Evolutionary conservation across 768 basidiomycete genomes (phyloP), one percentile per base, ranked within the genome.

Genomic region (Cystofilobasidium bisporidii): DNA sequence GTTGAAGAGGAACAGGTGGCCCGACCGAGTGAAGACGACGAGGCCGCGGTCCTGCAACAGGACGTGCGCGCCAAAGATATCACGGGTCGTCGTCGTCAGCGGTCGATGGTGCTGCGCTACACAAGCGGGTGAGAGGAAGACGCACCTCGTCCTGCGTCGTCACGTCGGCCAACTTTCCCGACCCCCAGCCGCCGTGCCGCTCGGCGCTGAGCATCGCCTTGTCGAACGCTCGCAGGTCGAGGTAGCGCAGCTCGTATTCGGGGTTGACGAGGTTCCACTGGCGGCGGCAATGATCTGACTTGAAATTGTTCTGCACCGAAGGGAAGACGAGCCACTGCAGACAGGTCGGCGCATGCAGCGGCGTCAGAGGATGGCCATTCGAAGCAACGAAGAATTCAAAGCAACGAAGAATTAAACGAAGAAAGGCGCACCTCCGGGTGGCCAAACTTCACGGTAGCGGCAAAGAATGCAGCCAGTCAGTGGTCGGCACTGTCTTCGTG

Each of bases 261-360:
- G 53, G 57, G 22, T 71, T 68, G 33, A 47, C 45, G 15, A 71
- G 63, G 45, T 63, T 36, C 71, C 71, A 71, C 41, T 71, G 69
- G 8, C 71, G 68, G 45, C 64, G 61, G 15, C 64, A 64, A 62
- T 71, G 68, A 40, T 63, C 48, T 9, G 64, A 59, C 26, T 67
- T 33, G 55, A 69, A 71, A 38, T 43, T 30, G 50, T 71, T 71
- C 20, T 57, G 64, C 15, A 63, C 55, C 26, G 61, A 67, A 0
- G 71, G 71, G 26, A 71, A 64, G 60, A 64, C 69, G 61, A 71
- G 69, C 71, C 71, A 71, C 68, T 71, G 26, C n/a, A n/a, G n/a
- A n/a, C n/a, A n/a, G n/a, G n/a, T n/a, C n/a, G n/a, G n/a, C n/a
- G n/a, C n/a, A n/a, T n/a, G n/a, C n/a, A n/a, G n/a, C n/a, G n/a